These are phyloP conservation scores for Rostrohypoxylon terebratum DNA, from an alignment of 495 filamentous ascomycete genomes.

Conservation along the genomic window DNA sequence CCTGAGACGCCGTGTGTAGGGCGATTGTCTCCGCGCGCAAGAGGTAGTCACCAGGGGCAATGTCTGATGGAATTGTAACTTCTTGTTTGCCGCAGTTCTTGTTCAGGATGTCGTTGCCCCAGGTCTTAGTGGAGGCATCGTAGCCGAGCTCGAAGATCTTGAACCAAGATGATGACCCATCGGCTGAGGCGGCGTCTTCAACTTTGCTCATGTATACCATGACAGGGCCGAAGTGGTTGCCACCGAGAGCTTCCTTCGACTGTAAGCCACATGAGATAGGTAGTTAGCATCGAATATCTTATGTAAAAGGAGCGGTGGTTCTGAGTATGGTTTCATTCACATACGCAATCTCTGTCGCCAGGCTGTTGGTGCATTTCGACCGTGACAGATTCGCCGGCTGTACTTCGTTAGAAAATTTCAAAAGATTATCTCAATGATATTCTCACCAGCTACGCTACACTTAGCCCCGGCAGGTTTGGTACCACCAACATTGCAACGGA, in stretches of 20 bases:
- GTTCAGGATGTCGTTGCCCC: constrained; percentile 66
- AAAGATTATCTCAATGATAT: not conserved
- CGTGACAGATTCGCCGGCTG: constrained; percentile 61
- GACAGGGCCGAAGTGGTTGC: constrained; percentile 62
- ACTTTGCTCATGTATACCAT: constrained; percentile 69
- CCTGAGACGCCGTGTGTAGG: constrained; percentile 57
- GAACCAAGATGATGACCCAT: constrained; percentile 63
- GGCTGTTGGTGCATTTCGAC: constrained; percentile 68
- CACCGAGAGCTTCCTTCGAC: constrained; percentile 59
- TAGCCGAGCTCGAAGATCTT: constrained; percentile 61
- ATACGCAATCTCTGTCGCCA: constrained; percentile 48
- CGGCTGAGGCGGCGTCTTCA: constrained; percentile 62
- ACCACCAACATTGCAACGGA: constrained; percentile 58
- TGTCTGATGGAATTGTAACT: constrained; percentile 61
- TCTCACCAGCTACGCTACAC: constrained; percentile 39
- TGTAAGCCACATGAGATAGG: not conserved
- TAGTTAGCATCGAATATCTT: not conserved
- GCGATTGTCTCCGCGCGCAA: constrained; percentile 66
- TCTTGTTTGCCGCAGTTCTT: constrained; percentile 63
- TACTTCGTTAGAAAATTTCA: constrained; percentile 4
- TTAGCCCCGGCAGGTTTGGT: constrained; percentile 35
- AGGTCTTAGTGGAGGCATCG: constrained; percentile 58
- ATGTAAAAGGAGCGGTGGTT: not conserved
- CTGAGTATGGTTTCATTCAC: not conserved
- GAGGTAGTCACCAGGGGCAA: constrained; percentile 65